These are phyloP conservation scores for Fraxinus dipetala DNA, from an alignment of 305 asterid species.

Conservation along the genomic window DNA sequence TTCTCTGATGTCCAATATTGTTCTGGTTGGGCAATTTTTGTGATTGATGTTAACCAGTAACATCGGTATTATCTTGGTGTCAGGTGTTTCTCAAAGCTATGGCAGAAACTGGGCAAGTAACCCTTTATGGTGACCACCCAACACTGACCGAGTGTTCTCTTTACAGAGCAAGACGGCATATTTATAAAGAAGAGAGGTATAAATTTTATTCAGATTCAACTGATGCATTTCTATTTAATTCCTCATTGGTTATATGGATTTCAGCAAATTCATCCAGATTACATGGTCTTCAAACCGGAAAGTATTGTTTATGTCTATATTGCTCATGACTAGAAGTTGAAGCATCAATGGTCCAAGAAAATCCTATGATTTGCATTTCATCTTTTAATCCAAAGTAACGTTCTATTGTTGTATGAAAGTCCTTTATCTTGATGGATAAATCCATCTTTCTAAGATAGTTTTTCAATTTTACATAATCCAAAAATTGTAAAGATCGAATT, in stretches of 20 bases:
- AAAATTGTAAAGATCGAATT: neutral
- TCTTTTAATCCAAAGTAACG: neutral
- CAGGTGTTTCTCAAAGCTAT: conserved; percentile 96
- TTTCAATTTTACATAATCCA: neutral
- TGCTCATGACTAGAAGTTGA: neutral
- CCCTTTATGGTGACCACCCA: conserved; percentile 90
- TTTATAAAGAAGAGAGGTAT: conserved; percentile 90
- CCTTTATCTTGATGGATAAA: neutral
- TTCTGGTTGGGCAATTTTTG: neutral
- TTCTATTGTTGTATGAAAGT: neutral
- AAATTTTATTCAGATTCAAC: neutral
- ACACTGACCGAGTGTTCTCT: conserved; percentile 85
- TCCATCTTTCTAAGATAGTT: neutral
- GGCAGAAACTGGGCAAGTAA: conserved; percentile 94
- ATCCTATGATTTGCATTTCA: neutral
- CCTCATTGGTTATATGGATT: neutral
- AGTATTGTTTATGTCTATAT: neutral
- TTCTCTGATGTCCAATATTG: neutral
- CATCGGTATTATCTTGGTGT: neutral
- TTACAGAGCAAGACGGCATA: conserved; percentile 80
- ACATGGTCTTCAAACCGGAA: neutral
- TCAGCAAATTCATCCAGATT: neutral
- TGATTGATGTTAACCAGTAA: neutral
- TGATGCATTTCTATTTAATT: neutral
- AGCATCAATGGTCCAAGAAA: neutral